Evolutionary conservation across 352 stramenopile genomes (phyloP).

Genomic region (Elongisporangium undulatum): DNA sequence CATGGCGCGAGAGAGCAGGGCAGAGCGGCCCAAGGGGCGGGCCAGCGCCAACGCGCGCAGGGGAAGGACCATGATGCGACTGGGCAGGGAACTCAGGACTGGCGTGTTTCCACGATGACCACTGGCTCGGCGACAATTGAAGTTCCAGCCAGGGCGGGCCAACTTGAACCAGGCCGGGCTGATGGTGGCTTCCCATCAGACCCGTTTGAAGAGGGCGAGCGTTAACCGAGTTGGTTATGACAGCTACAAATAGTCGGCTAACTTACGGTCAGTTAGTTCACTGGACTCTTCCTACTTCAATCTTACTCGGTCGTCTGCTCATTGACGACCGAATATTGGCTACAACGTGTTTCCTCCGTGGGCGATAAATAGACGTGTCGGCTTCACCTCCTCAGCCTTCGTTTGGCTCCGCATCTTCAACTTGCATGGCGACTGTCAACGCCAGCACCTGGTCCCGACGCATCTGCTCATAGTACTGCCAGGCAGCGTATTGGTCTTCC

Average conservation of each 20-base stretch:
- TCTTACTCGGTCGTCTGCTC: background rate
- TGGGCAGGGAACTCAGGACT: background rate
- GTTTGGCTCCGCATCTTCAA: slow-evolving; percentile 39
- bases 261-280: background rate
- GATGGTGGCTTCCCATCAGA: background rate
- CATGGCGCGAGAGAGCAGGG: slow-evolving; percentile 16
- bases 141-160: slow-evolving; percentile 13
- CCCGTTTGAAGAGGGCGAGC: background rate
- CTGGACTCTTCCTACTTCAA: background rate
- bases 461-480: slow-evolving; percentile 58
- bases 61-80: slow-evolving; percentile 3
- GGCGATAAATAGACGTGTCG: slow-evolving; percentile 32
- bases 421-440: slow-evolving; percentile 49
- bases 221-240: background rate
- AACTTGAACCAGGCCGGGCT: slow-evolving; percentile 24
- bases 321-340: background rate
- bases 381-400: slow-evolving; percentile 23
- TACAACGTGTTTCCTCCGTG: background rate
- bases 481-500: slow-evolving; percentile 62
- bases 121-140: slow-evolving; percentile 1
- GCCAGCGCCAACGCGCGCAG: slow-evolving; percentile 10
- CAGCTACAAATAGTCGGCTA: background rate
- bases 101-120: background rate
- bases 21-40: slow-evolving; percentile 2
- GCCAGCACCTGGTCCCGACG: slow-evolving; percentile 44